Conservation (phyloP, 768 basidiomycete species). For the Dendrothele bispora region DNA sequence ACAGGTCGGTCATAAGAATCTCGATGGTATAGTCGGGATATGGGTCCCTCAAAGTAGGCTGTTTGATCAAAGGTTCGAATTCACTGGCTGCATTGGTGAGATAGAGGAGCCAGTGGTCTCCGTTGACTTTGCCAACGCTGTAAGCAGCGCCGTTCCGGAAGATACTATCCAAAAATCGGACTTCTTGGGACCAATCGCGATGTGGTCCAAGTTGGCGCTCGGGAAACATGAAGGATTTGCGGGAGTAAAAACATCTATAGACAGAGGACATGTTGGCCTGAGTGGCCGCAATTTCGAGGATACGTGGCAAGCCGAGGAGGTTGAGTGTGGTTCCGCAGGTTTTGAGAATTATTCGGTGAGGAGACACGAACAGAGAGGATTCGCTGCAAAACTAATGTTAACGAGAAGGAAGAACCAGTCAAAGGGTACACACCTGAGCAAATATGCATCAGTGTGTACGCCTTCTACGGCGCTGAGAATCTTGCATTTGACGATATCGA, state of each 20-base stretch:
- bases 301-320: conserved; percentile 90
- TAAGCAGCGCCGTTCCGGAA: conserved; percentile 92
- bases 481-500: conserved; percentile 95
- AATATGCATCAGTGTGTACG: conserved; percentile 90
- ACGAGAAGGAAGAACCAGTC: conserved; percentile 7
- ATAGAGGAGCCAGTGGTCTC: conserved; percentile 98
- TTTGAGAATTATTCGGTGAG: conserved; percentile 96
- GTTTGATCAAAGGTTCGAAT: conserved; percentile 15
- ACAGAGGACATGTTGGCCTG: conserved; percentile 69
- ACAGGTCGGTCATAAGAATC: conserved; percentile 94
- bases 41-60: conserved; percentile 18
- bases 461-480: conserved; percentile 90
- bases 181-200: conserved; percentile 90
- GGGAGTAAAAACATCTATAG: conserved; percentile 94
- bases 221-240: conserved; percentile 99
- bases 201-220: conserved; percentile 94
- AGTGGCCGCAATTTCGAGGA: conserved; percentile 86
- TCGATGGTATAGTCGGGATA: conserved; percentile 91
- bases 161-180: conserved; percentile 86
- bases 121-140: conserved; percentile 96
- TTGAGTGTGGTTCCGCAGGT: conserved; percentile 99
- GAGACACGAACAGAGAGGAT: conserved; percentile 93
- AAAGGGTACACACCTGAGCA: conserved; percentile 72
- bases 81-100: conserved; percentile 48
- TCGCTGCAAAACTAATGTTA: conserved; percentile 60